Evolutionary conservation across 2,329 filamentous ascomycete genomes (phyloP).

Genomic region (Apiospora sp.): DNA sequence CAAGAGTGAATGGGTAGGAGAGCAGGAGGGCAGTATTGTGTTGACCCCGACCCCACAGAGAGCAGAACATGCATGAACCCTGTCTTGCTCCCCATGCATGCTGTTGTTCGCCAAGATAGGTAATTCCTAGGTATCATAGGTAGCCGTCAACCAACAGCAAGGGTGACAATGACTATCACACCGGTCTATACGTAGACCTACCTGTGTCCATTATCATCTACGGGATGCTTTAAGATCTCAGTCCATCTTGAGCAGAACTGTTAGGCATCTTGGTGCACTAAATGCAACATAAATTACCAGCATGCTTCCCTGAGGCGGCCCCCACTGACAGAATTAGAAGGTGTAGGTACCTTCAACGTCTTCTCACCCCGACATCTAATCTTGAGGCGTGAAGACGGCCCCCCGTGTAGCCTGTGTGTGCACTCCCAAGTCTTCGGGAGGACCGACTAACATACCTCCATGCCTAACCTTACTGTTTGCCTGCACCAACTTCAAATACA

Average conservation of each 20-base stretch:
- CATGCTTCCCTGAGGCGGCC: neutral
- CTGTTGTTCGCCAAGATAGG: neutral
- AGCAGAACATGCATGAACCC: slow-evolving; percentile 9
- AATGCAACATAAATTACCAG: neutral
- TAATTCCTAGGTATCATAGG: too few species aligned
- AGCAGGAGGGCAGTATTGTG: neutral
- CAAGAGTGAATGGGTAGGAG: neutral
- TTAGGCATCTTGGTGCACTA: too few species aligned
- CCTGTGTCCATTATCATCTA: neutral
- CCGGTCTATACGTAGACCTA: neutral
- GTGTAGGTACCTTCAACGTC: neutral
- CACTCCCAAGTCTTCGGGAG: too few species aligned
- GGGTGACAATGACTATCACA: neutral
- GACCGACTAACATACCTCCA: neutral
- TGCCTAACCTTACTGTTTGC: neutral
- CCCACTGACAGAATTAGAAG: neutral
- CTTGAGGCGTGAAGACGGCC: neutral
- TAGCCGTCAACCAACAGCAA: neutral
- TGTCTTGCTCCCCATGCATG: neutral
- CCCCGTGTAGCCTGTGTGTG: neutral
- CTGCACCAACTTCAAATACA: slow-evolving; percentile 1
- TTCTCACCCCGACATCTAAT: neutral
- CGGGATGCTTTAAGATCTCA: neutral
- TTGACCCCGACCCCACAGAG: neutral
- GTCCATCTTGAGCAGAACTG: too few species aligned